Conservation (phyloP, 129 eudicot species). For the Lactuca saligna region DNA sequence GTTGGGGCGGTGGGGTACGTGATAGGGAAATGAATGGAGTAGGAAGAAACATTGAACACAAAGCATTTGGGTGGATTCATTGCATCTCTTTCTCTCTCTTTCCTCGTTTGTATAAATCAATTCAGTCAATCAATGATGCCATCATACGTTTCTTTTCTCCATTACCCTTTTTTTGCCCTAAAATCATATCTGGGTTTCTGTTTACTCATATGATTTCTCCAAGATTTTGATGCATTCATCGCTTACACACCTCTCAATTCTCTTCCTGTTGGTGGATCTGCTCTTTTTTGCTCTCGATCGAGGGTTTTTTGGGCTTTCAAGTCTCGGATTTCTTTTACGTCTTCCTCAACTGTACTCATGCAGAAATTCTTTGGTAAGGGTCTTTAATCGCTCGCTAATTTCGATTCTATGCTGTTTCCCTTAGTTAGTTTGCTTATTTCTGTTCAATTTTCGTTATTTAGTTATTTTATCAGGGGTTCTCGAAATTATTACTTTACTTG, state of each 20-base stretch:
- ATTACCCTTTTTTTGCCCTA: conserved; percentile 62
- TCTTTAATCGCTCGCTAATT: conserved; percentile 3
- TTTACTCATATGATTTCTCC: conserved; percentile 18
- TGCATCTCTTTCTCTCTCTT: conserved; percentile 42
- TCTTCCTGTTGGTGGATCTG: conserved; percentile 42
- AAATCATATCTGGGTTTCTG: conserved; percentile 51
- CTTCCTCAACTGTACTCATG: conserved; percentile 46
- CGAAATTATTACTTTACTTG: neutral
- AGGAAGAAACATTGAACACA: conserved; percentile 55
- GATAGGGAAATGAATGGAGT: conserved; percentile 24
- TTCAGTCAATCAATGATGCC: conserved; percentile 16
- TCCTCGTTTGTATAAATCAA: conserved; percentile 25
- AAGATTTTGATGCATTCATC: conserved; percentile 45
- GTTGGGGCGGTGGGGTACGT: conserved; percentile 31
- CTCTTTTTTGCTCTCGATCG: conserved; percentile 57
- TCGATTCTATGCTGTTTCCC: neutral
- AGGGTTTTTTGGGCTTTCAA: conserved; percentile 52
- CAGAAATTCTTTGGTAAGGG: conserved; percentile 62
- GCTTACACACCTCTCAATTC: conserved; percentile 21
- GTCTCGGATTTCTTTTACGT: conserved; percentile 33
- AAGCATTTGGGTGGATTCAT: conserved; percentile 43
- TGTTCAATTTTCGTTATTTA: conserved; percentile 20
- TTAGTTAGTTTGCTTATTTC: neutral
- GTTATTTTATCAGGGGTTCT: neutral
- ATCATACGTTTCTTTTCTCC: conserved; percentile 18